Base-by-base conservation (phyloP, 257 asterid species). In the Solanum microdontum region DNA sequence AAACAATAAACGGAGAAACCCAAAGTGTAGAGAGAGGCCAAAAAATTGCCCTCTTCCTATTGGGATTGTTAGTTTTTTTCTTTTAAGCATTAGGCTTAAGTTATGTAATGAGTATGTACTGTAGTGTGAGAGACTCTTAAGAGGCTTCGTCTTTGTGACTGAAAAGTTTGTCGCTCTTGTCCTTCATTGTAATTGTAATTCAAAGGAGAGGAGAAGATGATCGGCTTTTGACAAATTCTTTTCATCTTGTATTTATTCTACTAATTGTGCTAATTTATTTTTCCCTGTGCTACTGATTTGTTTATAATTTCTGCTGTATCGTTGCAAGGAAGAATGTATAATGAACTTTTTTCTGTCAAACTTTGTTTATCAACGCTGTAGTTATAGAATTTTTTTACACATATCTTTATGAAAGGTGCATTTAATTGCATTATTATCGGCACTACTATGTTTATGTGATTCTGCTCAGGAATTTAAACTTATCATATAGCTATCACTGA, bases 1-100 rank as follows among this genome's bases (percentile, higher is more conserved):
- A 86, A 88, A 90, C 88, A 87, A 90, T 87, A 83, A 86, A 76
- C 88, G 45, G 43, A 82, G 69, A 26, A 82, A 82, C 43, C 87
- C 87, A 84, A 66, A 66, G 85, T 11, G 77, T 60, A 87, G 82
- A 68, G 84, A 66, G 23, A 66, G 89, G 84, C 74, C 60, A 40
- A 43, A 39, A 83, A 24, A 40, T 75, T 51, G 73, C 86, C 84
- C 66, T 60, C 85, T 88, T 86, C 72, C 21, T 72, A 17, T 72
- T 84, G 82, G 68, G 40, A 80, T 82, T 83, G 86, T 66, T 84
- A 26, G 74, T 64, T 14, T 60, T 60, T 39, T 13, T 13, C 19
- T 84, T 3, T 70, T 86, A 82, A 34, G 76, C 73, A 73, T 82
- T 58, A 37, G 72, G 69, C 28, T 19, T 19, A 55, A 69, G 88